A percentile compares a stretch with the other conserved stretches of the same genome.
Evolutionary conservation across 257 asterid species (phyloP).

Genomic region (Gardenia jasminoides): DNA sequence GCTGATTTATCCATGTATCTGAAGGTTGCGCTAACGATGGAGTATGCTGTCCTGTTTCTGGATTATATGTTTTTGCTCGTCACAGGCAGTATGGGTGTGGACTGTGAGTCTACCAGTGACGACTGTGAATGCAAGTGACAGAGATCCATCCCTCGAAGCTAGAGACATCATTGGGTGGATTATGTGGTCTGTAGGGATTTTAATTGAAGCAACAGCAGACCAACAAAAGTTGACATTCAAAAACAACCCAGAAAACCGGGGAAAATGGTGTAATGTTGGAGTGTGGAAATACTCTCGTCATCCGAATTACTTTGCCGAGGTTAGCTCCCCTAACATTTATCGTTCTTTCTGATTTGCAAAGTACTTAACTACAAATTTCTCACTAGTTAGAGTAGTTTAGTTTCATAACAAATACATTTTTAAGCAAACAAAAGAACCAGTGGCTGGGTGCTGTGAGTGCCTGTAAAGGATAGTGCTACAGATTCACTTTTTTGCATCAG

Average conservation of each 20-base stretch:
- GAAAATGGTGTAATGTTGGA: conserved; percentile 83
- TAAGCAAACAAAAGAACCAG: not conserved
- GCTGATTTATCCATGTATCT: not conserved
- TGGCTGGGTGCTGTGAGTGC: not conserved
- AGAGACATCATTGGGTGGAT: conserved; percentile 81
- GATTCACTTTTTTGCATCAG: not conserved
- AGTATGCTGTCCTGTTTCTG: conserved; percentile 2
- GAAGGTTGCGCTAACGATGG: not conserved
- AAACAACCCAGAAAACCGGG: conserved; percentile 66
- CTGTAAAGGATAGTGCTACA: not conserved
- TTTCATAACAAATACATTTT: not conserved
- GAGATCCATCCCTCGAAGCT: conserved; percentile 62
- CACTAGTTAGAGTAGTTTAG: not conserved
- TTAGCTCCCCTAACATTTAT: conserved; percentile 18
- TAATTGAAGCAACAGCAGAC: conserved; percentile 79
- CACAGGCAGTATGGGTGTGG: conserved; percentile 98
- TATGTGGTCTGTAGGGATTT: conserved; percentile 66
- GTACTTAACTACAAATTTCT: not conserved
- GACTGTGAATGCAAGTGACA: conserved; percentile 71
- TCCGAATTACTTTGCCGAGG: conserved; percentile 98
- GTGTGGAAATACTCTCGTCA: conserved; percentile 96
- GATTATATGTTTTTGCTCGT: not conserved
- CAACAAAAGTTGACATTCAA: conserved; percentile 80
- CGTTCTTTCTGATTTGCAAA: not conserved
- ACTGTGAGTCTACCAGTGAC: conserved; percentile 95